A percentile compares a stretch with the other conserved stretches of the same genome.
These are phyloP conservation scores for Schizochytrium sp. DNA, from an alignment of 108 stramenopile genomes.

Conservation along the genomic window DNA sequence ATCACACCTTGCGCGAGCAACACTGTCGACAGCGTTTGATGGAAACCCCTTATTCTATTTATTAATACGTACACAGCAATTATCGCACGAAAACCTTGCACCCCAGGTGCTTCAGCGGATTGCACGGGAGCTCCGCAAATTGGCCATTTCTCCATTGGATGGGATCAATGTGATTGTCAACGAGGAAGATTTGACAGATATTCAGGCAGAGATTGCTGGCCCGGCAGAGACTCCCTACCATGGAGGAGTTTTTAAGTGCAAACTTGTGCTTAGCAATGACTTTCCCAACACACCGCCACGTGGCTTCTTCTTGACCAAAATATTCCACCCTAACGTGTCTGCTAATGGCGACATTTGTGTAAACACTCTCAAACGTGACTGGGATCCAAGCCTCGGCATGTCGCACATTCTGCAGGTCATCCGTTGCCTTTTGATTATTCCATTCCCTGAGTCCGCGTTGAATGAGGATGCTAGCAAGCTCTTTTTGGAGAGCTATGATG, in stretches of 20 bases:
- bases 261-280: constrained; percentile 81
- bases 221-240: constrained; percentile 96
- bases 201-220: constrained; percentile 88
- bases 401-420: constrained; percentile 95
- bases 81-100: constrained; percentile 82
- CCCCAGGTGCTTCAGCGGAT: constrained; percentile 87
- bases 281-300: constrained; percentile 90
- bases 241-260: constrained; percentile 89
- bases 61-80: background rate
- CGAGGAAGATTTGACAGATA: constrained; percentile 75
- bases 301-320: constrained; percentile 96
- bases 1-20: no score
- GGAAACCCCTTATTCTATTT: background rate
- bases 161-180: constrained; percentile 84
- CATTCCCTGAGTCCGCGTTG: constrained; percentile 96
- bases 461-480: constrained; percentile 99
- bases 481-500: constrained; percentile 98
- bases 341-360: constrained; percentile 96
- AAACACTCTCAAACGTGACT: constrained; percentile 97
- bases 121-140: constrained; percentile 85
- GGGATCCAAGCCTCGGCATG: constrained; percentile 88
- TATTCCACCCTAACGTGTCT: constrained; percentile 98
- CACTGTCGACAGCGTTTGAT: no score
- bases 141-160: constrained; percentile 86
- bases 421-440: constrained; percentile 96